A percentile compares a stretch with the other conserved stretches of the same genome.
Evolutionary conservation across 441 rosid species (phyloP).

Genomic region (Viola pubescens): DNA sequence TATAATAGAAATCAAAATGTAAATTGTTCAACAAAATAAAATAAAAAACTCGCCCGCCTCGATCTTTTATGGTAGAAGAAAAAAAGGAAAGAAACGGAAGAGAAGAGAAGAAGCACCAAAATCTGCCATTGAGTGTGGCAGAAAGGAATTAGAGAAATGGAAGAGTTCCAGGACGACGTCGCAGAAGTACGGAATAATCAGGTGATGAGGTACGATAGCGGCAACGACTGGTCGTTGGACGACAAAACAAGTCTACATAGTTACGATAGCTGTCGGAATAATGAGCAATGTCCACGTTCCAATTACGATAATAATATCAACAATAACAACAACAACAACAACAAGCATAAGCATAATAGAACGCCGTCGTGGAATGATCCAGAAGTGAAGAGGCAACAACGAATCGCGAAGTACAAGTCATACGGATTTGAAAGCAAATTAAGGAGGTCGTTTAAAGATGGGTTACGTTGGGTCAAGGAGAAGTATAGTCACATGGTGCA

Average conservation of each 20-base stretch:
- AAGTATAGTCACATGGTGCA: constrained; percentile 23
- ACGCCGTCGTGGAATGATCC: background rate
- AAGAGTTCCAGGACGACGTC: constrained; percentile 11
- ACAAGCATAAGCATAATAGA: no score
- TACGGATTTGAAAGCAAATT: constrained; percentile 27
- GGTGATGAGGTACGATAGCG: no score
- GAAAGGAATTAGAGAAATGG: constrained; percentile 18
- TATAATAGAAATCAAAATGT: no score
- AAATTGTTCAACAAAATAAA: no score
- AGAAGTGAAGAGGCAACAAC: constrained; percentile 30
- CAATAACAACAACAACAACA: background rate
- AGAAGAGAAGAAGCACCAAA: no score
- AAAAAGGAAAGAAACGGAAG: no score
- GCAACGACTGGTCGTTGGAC: constrained; percentile 1
- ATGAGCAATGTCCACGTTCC: background rate
- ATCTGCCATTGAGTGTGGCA: background rate
- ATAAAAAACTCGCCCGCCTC: no score
- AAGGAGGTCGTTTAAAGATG: constrained; percentile 19
- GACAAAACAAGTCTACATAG: no score
- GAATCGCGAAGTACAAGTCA: constrained; percentile 29
- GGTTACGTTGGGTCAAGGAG: constrained; percentile 34
- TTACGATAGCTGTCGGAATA: no score
- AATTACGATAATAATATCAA: background rate
- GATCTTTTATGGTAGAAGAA: no score
- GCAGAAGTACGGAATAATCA: no score